Base-by-base conservation (phyloP, 2,329 filamentous ascomycete genomes). In the Orbilia oligospora region DNA sequence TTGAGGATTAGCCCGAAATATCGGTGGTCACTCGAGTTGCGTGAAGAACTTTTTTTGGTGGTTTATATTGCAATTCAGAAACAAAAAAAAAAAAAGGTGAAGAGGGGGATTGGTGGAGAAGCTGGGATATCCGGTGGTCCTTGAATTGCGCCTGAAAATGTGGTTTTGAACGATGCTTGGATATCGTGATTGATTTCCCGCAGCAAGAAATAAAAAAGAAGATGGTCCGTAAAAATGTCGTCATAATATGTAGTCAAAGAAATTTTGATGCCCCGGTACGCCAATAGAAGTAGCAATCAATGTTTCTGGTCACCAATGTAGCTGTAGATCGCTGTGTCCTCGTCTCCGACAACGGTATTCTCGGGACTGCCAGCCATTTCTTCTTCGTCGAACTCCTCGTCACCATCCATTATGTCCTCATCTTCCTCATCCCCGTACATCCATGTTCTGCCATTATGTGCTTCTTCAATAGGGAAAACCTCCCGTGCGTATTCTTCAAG, bases 401-500 rank as follows among this genome's bases (percentile, higher is more conserved):
- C 72, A 18, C 55, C 73, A 20, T 76, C 71, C 71, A 80, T 76
- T 63, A 76, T 80, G 41, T 80, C 83, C 24, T 82, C 83, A n/a
- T 83, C 86, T 16, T 86, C 87, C 46, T 87, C 87, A 10, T 88
- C 87, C 3, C 88, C 87, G 51, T 88, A 83, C 95, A 97, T 98
- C 96, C 96, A 99, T 16, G 92, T 93, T 83, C 96, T 86, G 4
- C 95, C 95, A 83, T 98, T 98, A 36, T 94, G 93, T 81, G 94
- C 92, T 85, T 99, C 96, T 84, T 99, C 96, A 12, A 97, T 88
- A 0, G 93, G 93, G 82, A 98, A 98, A 30, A 97, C 94, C 84
- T 98, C 96, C 61, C 92, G 88, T 0, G 95, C 95, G 84, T 98
- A 99, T 85, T 98, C 96, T 83, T 97, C 94, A 81, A 98, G 88